Evolutionary conservation across 352 stramenopile species (phyloP).

Genomic region (Halophytophthora polymorphica): DNA sequence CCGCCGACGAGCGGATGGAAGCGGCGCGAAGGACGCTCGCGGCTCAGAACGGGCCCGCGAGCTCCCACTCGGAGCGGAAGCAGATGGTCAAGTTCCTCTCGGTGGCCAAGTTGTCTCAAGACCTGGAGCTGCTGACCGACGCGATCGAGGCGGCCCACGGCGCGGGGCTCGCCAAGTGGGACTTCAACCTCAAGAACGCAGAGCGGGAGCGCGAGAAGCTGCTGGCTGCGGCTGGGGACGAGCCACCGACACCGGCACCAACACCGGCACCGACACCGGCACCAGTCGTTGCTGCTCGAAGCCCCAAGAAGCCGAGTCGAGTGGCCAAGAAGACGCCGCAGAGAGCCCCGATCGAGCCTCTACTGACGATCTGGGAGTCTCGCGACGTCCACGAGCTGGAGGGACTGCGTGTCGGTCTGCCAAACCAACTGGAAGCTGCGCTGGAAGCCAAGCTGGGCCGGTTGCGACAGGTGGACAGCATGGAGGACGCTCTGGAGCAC

Average conservation of each 20-base stretch:
- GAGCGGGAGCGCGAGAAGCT: constrained; percentile 66
- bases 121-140: constrained; percentile 62
- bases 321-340: constrained; percentile 16
- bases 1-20: constrained; percentile 25
- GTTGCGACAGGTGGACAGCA: constrained; percentile 38
- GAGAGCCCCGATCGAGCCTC: constrained; percentile 17
- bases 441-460: constrained; percentile 44
- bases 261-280: background rate
- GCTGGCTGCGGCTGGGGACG: constrained; percentile 15
- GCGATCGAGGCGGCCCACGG: constrained; percentile 59
- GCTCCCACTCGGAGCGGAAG: constrained; percentile 56
- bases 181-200: constrained; percentile 81
- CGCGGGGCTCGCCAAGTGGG: constrained; percentile 71
- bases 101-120: constrained; percentile 67
- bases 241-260: constrained; percentile 2
- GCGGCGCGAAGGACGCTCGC: constrained; percentile 32
- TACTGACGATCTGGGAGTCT: constrained; percentile 47
- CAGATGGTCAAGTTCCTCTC: constrained; percentile 75
- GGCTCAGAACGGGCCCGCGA: constrained; percentile 30
- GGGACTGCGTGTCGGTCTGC: constrained; percentile 10
- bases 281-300: constrained; percentile 4
- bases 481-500: constrained; percentile 34
- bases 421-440: constrained; percentile 19
- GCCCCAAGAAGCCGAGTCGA: constrained; percentile 6
- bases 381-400: constrained; percentile 26